Conservation (phyloP, 331 rosid genomes). For the Acacia concinna region DNA sequence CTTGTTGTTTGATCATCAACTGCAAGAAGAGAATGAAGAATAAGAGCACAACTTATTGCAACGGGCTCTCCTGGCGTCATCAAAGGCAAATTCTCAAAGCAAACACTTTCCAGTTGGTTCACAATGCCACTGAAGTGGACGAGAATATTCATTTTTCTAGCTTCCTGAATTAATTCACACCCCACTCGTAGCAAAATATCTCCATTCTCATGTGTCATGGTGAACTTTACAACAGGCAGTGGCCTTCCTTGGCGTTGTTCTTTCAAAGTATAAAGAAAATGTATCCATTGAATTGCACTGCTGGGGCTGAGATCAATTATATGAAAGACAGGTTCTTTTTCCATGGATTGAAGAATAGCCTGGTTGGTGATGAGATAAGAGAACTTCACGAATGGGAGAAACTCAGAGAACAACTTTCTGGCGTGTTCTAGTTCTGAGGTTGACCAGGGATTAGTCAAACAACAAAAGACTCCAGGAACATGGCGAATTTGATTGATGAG, state of each 20-base stretch:
- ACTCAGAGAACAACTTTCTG: slow-evolving; percentile 48
- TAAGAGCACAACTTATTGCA: slow-evolving; percentile 62
- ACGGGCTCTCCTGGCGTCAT: slow-evolving; percentile 70
- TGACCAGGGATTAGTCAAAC: slow-evolving; percentile 43
- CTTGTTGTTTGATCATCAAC: slow-evolving; percentile 40
- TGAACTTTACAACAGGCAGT: slow-evolving; percentile 50
- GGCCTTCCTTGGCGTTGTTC: slow-evolving; percentile 40
- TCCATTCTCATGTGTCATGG: slow-evolving; percentile 56
- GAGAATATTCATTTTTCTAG: slow-evolving; percentile 49
- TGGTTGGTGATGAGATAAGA: slow-evolving; percentile 53
- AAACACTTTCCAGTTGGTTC: slow-evolving; percentile 51
- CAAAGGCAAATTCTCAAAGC: slow-evolving; percentile 53
- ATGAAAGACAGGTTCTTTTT: slow-evolving; percentile 50
- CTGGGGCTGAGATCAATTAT: slow-evolving; percentile 61
- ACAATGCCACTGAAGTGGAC: slow-evolving; percentile 52
- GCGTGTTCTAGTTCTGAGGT: slow-evolving; percentile 41
- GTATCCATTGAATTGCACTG: slow-evolving; percentile 56
- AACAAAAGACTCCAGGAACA: slow-evolving; percentile 43
- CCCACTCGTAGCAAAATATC: slow-evolving; percentile 56
- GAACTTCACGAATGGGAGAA: slow-evolving; percentile 60
- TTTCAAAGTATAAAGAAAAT: slow-evolving; percentile 48
- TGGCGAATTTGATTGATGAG: slow-evolving; percentile 46
- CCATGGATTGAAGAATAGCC: slow-evolving; percentile 61
- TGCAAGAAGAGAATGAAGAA: slow-evolving; percentile 62
- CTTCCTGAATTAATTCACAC: slow-evolving; percentile 44